Conservation (phyloP, 805 yeast species). For the Myxozyma sirexii region DNA sequence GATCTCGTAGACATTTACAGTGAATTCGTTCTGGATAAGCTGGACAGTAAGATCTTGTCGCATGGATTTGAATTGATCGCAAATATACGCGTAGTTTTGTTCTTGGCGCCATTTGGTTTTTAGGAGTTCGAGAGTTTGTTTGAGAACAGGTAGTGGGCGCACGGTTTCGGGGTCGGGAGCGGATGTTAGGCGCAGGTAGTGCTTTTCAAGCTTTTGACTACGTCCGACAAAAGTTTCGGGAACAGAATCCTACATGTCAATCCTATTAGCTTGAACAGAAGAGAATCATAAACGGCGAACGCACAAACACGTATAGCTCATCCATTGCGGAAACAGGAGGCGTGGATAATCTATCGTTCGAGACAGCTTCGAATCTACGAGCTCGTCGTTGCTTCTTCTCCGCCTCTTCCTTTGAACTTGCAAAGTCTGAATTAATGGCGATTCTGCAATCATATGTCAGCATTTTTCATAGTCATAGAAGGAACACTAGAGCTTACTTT, state of each 20-base stretch:
- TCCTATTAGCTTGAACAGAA: background rate
- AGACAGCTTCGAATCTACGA: slow-evolving; percentile 53
- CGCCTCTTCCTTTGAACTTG: background rate
- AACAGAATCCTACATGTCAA: slow-evolving; percentile 9
- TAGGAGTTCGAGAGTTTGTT: slow-evolving; percentile 58
- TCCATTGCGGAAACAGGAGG: background rate
- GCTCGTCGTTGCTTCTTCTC: slow-evolving; percentile 45
- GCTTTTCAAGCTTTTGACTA: slow-evolving; percentile 68
- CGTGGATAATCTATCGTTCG: background rate
- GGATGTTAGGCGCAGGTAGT: slow-evolving; percentile 81
- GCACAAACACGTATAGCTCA: background rate
- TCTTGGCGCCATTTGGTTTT: slow-evolving; percentile 55
- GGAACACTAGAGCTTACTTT: no score
- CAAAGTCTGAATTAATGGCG: background rate
- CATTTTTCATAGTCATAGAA: background rate
- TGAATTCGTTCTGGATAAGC: slow-evolving; percentile 74
- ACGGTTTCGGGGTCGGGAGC: slow-evolving; percentile 86
- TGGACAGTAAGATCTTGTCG: slow-evolving; percentile 95
- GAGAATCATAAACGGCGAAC: background rate
- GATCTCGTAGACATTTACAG: slow-evolving; percentile 77
- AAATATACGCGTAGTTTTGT: slow-evolving; percentile 69
- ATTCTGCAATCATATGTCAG: background rate
- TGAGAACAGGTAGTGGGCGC: slow-evolving; percentile 68
- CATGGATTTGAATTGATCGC: slow-evolving; percentile 88
- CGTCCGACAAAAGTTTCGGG: slow-evolving; percentile 57